These are phyloP conservation scores for Teunomyces pallodes DNA, from an alignment of 805 yeast species.

Conservation along the genomic window DNA sequence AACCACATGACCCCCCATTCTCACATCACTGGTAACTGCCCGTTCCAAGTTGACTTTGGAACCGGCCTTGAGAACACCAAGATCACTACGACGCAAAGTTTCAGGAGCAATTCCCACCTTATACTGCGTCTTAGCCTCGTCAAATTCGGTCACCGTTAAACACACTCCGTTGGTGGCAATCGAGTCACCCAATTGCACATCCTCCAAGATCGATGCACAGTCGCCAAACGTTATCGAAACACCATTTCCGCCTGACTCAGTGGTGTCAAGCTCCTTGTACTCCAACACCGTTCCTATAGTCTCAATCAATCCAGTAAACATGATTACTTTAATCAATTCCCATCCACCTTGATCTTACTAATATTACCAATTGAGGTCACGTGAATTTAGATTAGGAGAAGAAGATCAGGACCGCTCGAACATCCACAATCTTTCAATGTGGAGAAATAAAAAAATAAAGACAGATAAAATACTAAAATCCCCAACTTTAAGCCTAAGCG, in stretches of 20 bases:
- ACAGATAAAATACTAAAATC: too few species aligned
- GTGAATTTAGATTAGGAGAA: background rate
- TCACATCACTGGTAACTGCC: constrained; percentile 78
- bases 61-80: constrained; percentile 60
- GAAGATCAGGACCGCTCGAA: too few species aligned
- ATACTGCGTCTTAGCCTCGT: constrained; percentile 48
- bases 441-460: too few species aligned
- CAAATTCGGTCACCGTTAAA: constrained; percentile 85
- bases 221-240: constrained; percentile 65
- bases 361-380: background rate
- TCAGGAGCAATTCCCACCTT: constrained; percentile 94
- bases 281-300: constrained; percentile 65
- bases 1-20: constrained; percentile 96
- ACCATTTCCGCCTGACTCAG: constrained; percentile 68
- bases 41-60: constrained; percentile 82
- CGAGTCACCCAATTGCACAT: constrained; percentile 91
- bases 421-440: too few species aligned
- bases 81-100: constrained; percentile 76
- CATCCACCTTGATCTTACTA: background rate
- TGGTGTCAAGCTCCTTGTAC: constrained; percentile 43
- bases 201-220: constrained; percentile 61
- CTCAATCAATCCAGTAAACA: constrained; percentile 97
- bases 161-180: constrained; percentile 89
- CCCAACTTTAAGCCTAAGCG: too few species aligned
- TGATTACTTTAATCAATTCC: constrained; percentile 19